Evolutionary conservation across 148 eudicot species (phyloP).

Genomic region (Vaccinium myrtillus): DNA sequence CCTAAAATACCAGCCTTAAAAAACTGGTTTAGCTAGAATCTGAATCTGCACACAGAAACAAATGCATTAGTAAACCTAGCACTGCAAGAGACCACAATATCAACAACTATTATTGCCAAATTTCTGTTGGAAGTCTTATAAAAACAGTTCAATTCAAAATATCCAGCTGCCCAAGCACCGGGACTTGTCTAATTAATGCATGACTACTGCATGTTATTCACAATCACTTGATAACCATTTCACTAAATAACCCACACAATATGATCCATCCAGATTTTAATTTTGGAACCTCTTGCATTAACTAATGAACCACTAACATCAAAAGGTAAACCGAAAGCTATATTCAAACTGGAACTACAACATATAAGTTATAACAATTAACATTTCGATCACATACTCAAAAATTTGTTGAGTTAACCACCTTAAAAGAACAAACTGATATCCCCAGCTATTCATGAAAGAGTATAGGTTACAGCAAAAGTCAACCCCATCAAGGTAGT

Average conservation of each 20-base stretch:
- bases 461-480: background rate
- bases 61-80: background rate
- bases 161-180: background rate
- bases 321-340: background rate
- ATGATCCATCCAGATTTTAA: background rate
- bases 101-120: background rate
- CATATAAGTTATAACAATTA: background rate
- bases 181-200: background rate
- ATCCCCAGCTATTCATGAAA: background rate
- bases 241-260: background rate
- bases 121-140: background rate
- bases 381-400: background rate
- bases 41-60: slow-evolving; percentile 16
- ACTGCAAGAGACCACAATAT: background rate
- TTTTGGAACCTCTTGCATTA: background rate
- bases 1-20: slow-evolving; percentile 10
- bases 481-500: slow-evolving; percentile 15
- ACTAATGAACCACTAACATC: background rate
- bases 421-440: background rate
- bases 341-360: background rate
- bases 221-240: background rate
- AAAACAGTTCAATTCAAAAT: background rate
- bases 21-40: background rate
- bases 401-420: background rate
- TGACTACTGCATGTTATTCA: background rate